phyloP scores from a whole-genome alignment of 2,329 filamentous ascomycete species.

The Macrophomina phaseolina region DNA sequence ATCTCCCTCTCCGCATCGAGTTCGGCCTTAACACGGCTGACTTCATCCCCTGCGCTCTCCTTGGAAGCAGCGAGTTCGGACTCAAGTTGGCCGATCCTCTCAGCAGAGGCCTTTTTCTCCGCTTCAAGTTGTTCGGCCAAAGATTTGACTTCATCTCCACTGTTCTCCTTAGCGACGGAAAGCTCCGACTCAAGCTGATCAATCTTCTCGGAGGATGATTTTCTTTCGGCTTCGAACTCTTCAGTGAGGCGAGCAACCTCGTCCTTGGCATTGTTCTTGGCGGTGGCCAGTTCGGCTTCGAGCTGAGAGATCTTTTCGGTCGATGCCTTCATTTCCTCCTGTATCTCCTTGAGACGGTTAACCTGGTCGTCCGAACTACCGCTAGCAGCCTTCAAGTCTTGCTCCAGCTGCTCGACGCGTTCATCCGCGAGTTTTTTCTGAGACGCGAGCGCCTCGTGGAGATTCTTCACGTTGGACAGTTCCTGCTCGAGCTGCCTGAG shows the following conservation, averaged over 20 bases:
- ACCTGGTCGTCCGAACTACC: constrained; percentile 4
- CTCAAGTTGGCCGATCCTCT: constrained; percentile 24
- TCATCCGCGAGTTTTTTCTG: constrained; percentile 16
- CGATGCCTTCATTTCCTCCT: constrained; percentile 23
- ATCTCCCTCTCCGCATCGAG: constrained; percentile 19
- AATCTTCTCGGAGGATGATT: constrained; percentile 1
- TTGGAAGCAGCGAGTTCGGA: constrained; percentile 18
- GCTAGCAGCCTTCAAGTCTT: constrained; percentile 21
- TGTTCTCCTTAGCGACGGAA: constrained; percentile 7
- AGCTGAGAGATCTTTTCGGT: constrained; percentile 24
- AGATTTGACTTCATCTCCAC: constrained; percentile 8
- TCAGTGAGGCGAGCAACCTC: constrained; percentile 17
- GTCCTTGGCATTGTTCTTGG: constrained; percentile 12
- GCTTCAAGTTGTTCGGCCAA: constrained; percentile 1
- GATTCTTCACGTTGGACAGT: constrained; percentile 12
- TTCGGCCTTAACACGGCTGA: constrained; percentile 9
- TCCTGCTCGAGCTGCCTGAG: constrained; percentile 16
- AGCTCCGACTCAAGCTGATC: constrained; percentile 16
- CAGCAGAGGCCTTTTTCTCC: constrained; percentile 19
- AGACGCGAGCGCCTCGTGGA: constrained; percentile 18
- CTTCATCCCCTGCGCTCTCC: constrained; percentile 14
- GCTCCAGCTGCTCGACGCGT: constrained; percentile 17
- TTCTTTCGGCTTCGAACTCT: constrained; percentile 20
- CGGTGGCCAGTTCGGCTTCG: constrained; percentile 9
- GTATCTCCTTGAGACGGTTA: constrained; percentile 14